Base-by-base conservation (phyloP, 257 asterid species). In the Leonotis leonurus region DNA sequence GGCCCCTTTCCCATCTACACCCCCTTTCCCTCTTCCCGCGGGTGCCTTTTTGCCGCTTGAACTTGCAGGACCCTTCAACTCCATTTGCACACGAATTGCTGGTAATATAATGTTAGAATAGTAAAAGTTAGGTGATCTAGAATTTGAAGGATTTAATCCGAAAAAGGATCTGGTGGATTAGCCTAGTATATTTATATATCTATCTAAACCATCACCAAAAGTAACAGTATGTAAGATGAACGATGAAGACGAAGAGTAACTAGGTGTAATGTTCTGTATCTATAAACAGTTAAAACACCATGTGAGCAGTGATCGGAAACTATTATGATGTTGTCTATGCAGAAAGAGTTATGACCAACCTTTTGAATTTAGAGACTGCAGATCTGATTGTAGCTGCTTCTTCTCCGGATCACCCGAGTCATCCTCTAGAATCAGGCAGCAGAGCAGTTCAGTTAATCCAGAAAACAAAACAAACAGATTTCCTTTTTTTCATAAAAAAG, bases 61-160 rank as follows among this genome's bases (percentile, higher is more conserved):
- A 66, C 75, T 80, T 68, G 85, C 91, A 27, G 89, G 56, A 62
- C 84, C 85, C 82, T 84, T 92, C 71, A 92, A 72, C n/a, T 88
- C 93, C 83, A 86, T 57, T 50, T 86, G 63, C 27, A 91, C 96
- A 71, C 79, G 67, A 69, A 88, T 84, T 33, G 80, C 97, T 91
- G 67, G 53, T 29, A 56, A 44, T 6, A 26, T 3, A 29, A 39
- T 37, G 22, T 12, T 37, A 8, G 33, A 6, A 6, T 1, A 3
- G 9, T 8, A 1, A 33, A 33, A 6, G 39, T 6, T 1, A 33
- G 7, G 9, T 1, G 35, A 30, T 30, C 7, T 6, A 30, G 6
- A 30, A 30, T 30, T 30, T 30, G 6, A 30, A 30, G 35, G 35
- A 2, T 30, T 29, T 30, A 4, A 30, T 8, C 5, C 7, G 8